Percentiles rank a stretch among this genome's conserved stretches.
These are phyloP conservation scores for Leccinum imitatum DNA, from an alignment of 768 basidiomycete genomes.

Conservation along the genomic window DNA sequence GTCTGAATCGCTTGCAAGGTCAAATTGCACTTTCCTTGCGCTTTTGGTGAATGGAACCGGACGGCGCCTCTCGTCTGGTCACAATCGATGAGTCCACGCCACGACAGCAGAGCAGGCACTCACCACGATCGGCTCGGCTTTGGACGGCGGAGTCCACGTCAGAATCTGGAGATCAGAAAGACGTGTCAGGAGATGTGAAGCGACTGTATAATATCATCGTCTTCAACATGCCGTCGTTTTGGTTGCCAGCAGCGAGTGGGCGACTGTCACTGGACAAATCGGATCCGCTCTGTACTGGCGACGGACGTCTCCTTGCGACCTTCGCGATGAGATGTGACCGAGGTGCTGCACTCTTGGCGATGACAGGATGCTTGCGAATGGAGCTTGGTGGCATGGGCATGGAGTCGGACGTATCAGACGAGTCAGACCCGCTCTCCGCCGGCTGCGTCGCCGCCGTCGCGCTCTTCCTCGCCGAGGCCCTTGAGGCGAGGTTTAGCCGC, in stretches of 20 bases:
- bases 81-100: background rate
- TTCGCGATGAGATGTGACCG: slow-evolving; percentile 2
- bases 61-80: slow-evolving; percentile 8
- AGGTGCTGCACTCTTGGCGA: slow-evolving; percentile 1
- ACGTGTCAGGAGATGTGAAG: background rate
- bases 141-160: slow-evolving; percentile 8
- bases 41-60: background rate
- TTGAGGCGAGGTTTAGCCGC: background rate
- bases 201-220: background rate
- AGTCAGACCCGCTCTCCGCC: slow-evolving; percentile 1
- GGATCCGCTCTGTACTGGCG: background rate
- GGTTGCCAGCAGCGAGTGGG: background rate
- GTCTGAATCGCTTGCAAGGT: slow-evolving; percentile 8
- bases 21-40: slow-evolving; percentile 20
- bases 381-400: background rate
- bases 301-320: slow-evolving; percentile 17
- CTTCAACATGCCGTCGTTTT: slow-evolving; percentile 12
- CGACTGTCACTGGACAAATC: slow-evolving; percentile 9
- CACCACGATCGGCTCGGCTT: slow-evolving; percentile 4
- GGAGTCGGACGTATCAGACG: slow-evolving; percentile 7
- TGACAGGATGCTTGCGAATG: background rate
- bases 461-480: slow-evolving; percentile 18
- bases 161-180: slow-evolving; percentile 14
- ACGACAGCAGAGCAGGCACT: background rate
- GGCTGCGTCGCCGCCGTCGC: background rate